Evolutionary conservation across 768 basidiomycete species (phyloP).

Genomic region (Naematelia aurantialba): DNA sequence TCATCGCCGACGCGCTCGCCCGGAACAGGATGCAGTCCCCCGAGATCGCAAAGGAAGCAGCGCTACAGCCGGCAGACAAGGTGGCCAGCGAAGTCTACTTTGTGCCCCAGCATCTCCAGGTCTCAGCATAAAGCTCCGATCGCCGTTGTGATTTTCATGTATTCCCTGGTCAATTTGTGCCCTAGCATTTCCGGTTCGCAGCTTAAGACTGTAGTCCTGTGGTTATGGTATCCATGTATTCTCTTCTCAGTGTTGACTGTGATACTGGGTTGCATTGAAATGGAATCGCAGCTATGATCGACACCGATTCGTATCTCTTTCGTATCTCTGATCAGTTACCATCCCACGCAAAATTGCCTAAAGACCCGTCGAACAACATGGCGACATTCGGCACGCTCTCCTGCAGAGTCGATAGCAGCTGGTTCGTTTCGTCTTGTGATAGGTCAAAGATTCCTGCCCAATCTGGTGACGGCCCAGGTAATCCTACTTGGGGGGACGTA

Average conservation of each 20-base stretch:
- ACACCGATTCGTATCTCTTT: no score
- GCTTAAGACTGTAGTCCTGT: neutral
- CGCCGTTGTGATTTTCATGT: no score
- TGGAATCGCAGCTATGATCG: no score
- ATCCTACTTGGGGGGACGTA: neutral
- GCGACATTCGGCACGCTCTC: conserved; percentile 16
- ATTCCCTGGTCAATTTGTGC: no score
- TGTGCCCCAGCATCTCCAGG: conserved; percentile 21
- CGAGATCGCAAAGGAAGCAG: conserved; percentile 21
- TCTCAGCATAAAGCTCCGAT: neutral
- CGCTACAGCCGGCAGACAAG: conserved; percentile 8
- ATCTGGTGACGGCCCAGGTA: neutral
- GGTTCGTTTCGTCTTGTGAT: conserved; percentile 10
- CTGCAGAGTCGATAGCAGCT: conserved; percentile 13
- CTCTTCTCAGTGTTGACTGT: no score
- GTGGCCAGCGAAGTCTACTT: conserved; percentile 19
- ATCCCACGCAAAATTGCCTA: conserved; percentile 9
- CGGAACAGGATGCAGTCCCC: conserved; percentile 28
- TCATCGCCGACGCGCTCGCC: conserved; percentile 42
- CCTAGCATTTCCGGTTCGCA: conserved; percentile 13
- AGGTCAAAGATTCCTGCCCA: conserved; percentile 1
- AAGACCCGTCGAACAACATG: conserved; percentile 17
- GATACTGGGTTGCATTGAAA: no score
- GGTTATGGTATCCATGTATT: neutral
- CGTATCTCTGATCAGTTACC: no score